A percentile compares a stretch with the other conserved stretches of the same genome.
Evolutionary conservation across 495 filamentous ascomycete species (phyloP).

Genomic region (Neurospora sp.): DNA sequence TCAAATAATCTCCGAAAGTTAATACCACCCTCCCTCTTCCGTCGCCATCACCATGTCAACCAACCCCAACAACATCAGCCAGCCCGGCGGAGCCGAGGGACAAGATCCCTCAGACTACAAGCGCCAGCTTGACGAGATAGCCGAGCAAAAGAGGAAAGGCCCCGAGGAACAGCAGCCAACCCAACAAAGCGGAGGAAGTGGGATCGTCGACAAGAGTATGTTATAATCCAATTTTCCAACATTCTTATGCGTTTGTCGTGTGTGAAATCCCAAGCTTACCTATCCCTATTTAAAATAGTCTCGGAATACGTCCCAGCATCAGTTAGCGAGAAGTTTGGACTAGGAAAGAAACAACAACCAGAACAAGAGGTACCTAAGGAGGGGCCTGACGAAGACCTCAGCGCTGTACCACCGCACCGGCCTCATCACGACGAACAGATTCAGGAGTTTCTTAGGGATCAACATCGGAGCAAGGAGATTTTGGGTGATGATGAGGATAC

Average conservation of each 20-base stretch:
- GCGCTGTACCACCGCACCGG: constrained; percentile 17
- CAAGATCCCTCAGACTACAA: constrained; percentile 12
- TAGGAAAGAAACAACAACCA: not conserved
- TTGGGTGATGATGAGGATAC: not conserved
- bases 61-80: not conserved
- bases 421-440: constrained; percentile 25
- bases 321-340: constrained; percentile 15
- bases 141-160: constrained; percentile 2
- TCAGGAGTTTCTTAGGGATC: constrained; percentile 27
- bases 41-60: not conserved
- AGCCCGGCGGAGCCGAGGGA: not conserved
- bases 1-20: not conserved
- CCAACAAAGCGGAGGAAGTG: not conserved
- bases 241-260: not conserved
- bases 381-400: not conserved
- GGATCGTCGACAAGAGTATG: constrained; percentile 22
- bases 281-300: constrained; percentile 5
- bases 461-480: constrained; percentile 21
- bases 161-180: not conserved
- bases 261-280: not conserved
- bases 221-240: not conserved
- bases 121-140: constrained; percentile 16
- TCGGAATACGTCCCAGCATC: constrained; percentile 16
- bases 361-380: constrained; percentile 1
- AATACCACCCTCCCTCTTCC: not conserved